Conservation (phyloP, 805 yeast genomes). For the Teunomyces panamensis region DNA sequence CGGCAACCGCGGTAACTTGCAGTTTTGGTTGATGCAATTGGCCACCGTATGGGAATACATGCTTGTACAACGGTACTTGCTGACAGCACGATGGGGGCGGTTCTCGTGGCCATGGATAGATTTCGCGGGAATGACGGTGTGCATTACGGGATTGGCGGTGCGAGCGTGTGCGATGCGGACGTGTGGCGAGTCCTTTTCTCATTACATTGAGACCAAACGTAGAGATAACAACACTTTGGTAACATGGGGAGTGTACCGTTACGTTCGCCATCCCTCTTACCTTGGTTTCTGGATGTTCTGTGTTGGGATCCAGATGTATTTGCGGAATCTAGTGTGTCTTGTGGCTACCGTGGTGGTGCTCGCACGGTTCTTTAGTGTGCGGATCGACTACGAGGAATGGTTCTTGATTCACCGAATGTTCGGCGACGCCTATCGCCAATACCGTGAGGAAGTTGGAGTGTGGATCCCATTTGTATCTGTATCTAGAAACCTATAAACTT, state of each 20-base stretch:
- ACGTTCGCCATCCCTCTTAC: slow-evolving; percentile 38
- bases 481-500: slow-evolving; percentile 45
- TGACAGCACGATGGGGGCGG: neutral
- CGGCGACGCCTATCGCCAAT: slow-evolving; percentile 26
- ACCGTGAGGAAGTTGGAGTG: slow-evolving; percentile 20
- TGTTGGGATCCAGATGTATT: slow-evolving; percentile 27
- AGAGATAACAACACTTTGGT: slow-evolving; percentile 16
- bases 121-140: slow-evolving; percentile 14
- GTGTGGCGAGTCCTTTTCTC: slow-evolving; percentile 36
- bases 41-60: slow-evolving; percentile 22
- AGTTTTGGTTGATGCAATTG: slow-evolving; percentile 28
- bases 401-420: slow-evolving; percentile 22
- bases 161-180: slow-evolving; percentile 29
- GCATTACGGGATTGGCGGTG: slow-evolving; percentile 22
- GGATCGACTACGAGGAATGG: slow-evolving; percentile 37
- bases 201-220: slow-evolving; percentile 23
- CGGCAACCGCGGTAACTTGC: slow-evolving; percentile 32
- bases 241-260: slow-evolving; percentile 30
- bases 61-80: neutral
- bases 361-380: slow-evolving; percentile 22
- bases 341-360: slow-evolving; percentile 16
- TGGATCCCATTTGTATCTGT: slow-evolving; percentile 21
- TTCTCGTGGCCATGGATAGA: neutral
- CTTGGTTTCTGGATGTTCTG: slow-evolving; percentile 34
- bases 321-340: slow-evolving; percentile 21